Base-by-base conservation (phyloP, 2,329 filamentous ascomycete species). In the Coniochaeta ligniaria region DNA sequence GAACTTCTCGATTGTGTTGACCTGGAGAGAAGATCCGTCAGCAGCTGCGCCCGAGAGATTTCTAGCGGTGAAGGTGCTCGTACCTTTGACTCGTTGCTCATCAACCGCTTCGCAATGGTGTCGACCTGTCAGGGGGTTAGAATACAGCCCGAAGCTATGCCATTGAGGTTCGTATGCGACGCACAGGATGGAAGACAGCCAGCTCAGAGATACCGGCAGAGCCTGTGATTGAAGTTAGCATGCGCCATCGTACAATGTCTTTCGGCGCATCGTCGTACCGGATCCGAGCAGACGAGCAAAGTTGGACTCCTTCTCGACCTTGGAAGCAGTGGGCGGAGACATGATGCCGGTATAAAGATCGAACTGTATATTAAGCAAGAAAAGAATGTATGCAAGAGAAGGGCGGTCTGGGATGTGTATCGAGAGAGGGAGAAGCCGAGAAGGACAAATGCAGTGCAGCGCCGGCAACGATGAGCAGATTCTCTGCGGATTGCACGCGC, bases 61-160 rank as follows among this genome's bases (percentile, higher is more conserved):
- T 22, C 12, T 28, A 38, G 47, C 22, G n/a, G 35, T 57, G 16
- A 35, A 24, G 57, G 35, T 20, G 59, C 22, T 20, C 12, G 68
- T 74, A 90, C 84, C 78, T 82, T 91, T 72, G 86, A 86, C 75
- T 96, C 89, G 78, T 99, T 97, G 86, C 92, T 97, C 95, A 99
- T 99, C 77, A 99, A 86, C 68, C 95, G 91, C 83, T 99, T 99
- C 65, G 95, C 94, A 71, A 96, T 97, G 58, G 95, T 99, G 78
- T 99, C 95, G 75, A 99, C 91, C 90, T 94, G 71, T 64, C 52
- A 54, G 56, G 6, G 8, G 9, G 38, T 58, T 31, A 58, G 56
- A 26, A 20, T 26, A 33, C 33, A 58, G 26, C 6, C 31, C n/a
- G 16, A 16, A 31, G 17, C 5, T 20, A 20, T 5, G 35, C 36